Evolutionary conservation across 176 grass and related monocot genomes (phyloP).

Genomic region (Zea luxurians): DNA sequence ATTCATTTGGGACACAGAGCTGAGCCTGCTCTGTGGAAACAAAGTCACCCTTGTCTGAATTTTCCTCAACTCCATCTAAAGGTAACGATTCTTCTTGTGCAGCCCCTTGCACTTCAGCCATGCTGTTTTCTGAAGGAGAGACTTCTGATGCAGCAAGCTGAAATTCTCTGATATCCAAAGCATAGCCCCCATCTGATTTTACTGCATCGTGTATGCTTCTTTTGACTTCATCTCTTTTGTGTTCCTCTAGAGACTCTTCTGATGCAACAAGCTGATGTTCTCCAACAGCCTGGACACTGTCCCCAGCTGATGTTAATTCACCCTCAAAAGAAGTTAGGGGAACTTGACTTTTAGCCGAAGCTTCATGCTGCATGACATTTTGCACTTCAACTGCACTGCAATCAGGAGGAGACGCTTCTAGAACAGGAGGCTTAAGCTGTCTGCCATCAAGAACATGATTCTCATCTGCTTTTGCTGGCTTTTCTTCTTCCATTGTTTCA

Average conservation of each 20-base stretch:
- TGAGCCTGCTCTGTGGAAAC: conserved; percentile 27
- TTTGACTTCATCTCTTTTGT: neutral
- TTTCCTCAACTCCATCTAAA: conserved; percentile 21
- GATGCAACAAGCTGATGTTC: conserved; percentile 18
- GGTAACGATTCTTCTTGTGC: conserved; percentile 19
- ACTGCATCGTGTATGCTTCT: neutral
- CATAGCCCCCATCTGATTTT: conserved; percentile 16
- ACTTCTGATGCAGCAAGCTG: conserved; percentile 31
- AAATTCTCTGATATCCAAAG: conserved; percentile 12
- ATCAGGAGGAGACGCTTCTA: conserved; percentile 21
- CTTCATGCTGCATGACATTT: conserved; percentile 13
- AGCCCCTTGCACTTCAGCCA: conserved; percentile 13
- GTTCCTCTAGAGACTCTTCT: neutral
- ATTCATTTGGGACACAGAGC: conserved; percentile 13
- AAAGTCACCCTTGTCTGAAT: conserved; percentile 18
- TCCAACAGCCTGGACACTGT: neutral
- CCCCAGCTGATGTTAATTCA: neutral
- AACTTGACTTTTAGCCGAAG: neutral
- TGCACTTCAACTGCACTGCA: conserved; percentile 34
- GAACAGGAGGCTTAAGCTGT: conserved; percentile 6
- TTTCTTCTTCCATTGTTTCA: conserved; percentile 18
- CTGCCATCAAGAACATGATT: neutral
- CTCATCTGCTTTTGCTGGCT: conserved; percentile 7
- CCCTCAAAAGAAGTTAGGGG: neutral
- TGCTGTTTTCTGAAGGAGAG: neutral